These are phyloP conservation scores for Fomitiporia mediterranea DNA, from an alignment of 1,284 basidiomycete genomes.

Conservation along the genomic window DNA sequence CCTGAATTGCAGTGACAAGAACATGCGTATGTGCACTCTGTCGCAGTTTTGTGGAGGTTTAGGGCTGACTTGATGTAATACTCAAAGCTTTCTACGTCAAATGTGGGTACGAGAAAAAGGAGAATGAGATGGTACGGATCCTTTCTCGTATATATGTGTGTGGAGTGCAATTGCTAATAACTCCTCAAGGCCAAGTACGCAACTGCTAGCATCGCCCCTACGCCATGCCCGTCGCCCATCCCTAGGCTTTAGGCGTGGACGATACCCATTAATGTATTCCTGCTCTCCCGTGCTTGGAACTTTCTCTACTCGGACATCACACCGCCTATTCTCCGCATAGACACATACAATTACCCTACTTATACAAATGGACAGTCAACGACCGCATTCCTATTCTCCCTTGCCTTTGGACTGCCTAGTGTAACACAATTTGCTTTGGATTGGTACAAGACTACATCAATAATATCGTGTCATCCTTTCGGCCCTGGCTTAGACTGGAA, in stretches of 20 bases:
- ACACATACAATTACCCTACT: neutral
- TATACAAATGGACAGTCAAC: neutral
- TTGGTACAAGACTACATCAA: too few relatives aligned
- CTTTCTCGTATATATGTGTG: neutral
- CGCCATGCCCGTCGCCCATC: neutral
- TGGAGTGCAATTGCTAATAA: constrained; percentile 7
- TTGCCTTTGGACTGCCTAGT: neutral
- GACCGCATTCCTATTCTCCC: neutral
- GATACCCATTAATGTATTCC: neutral
- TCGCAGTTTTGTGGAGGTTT: constrained; percentile 1
- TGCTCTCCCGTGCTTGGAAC: neutral
- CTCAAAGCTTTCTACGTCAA: constrained; percentile 90
- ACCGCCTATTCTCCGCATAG: neutral
- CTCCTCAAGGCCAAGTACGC: constrained; percentile 49
- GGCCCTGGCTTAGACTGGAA: too few relatives aligned
- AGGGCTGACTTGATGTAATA: neutral
- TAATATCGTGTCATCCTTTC: too few relatives aligned
- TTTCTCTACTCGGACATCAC: neutral
- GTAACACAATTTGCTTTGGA: too few relatives aligned
- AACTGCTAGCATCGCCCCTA: constrained; percentile 12
- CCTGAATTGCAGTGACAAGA: constrained; percentile 88
- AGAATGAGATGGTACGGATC: constrained; percentile 77
- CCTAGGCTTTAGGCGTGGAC: constrained; percentile 2
- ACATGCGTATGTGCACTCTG: constrained; percentile 64
- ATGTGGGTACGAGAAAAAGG: constrained; percentile 87